phyloP scores from a whole-genome alignment of 2,329 filamentous ascomycete genomes.

The Aspergillus intermedius region DNA sequence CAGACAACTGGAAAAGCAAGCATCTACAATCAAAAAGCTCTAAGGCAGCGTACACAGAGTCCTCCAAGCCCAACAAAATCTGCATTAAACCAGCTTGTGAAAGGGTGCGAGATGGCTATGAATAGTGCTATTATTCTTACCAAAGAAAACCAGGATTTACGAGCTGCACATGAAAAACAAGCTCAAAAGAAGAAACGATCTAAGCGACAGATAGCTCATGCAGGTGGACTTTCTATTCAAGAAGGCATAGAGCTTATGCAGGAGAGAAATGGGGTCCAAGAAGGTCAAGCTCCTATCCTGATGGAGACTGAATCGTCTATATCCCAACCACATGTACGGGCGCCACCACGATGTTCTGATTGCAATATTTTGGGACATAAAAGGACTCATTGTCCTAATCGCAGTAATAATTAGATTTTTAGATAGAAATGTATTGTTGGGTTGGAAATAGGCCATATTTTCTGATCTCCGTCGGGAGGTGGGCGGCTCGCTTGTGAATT shows the following conservation, averaged over 20 bases:
- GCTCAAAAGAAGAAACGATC: background rate
- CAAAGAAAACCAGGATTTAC: too few species aligned
- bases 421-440: background rate
- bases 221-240: constrained; percentile 1
- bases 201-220: background rate
- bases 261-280: background rate
- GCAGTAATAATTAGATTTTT: background rate
- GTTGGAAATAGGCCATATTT: background rate
- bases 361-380: background rate
- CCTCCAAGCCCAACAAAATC: background rate
- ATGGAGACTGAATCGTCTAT: background rate
- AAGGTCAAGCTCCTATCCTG: background rate
- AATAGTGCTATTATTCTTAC: too few species aligned
- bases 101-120: too few species aligned
- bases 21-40: constrained; percentile 3
- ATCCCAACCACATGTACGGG: background rate
- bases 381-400: background rate
- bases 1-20: constrained; percentile 6
- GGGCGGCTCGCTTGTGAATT: too few species aligned
- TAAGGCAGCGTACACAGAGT: constrained; percentile 1
- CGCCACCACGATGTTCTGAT: background rate
- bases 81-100: too few species aligned
- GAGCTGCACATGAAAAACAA: too few species aligned
- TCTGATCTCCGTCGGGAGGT: too few species aligned
- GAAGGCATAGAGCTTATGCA: background rate